Conservation (phyloP, 768 basidiomycete genomes). For the Rickenella mellea region DNA sequence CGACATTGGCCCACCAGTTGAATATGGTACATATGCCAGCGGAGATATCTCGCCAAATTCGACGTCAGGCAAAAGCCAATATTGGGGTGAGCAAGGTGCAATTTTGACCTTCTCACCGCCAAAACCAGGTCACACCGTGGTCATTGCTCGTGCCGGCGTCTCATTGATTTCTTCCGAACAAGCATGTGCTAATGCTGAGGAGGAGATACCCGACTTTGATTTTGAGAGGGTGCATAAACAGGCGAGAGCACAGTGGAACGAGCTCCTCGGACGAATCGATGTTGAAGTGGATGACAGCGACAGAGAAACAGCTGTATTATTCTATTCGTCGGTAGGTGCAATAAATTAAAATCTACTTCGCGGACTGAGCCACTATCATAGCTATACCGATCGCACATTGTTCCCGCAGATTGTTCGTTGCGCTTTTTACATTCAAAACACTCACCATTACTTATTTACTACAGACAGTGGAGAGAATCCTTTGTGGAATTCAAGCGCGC, state of each 20-base stretch:
- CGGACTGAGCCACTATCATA: neutral
- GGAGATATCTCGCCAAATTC: neutral
- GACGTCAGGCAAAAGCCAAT: neutral
- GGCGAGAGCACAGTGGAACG: conserved; percentile 4
- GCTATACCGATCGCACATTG: conserved; percentile 7
- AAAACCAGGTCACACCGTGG: neutral
- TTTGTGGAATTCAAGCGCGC: conserved; percentile 1
- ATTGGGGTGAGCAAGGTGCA: neutral
- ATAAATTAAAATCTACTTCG: neutral
- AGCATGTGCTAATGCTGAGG: conserved; percentile 7
- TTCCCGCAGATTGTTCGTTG: conserved; percentile 3
- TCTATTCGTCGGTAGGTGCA: conserved; percentile 6
- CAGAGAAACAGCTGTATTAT: conserved; percentile 4
- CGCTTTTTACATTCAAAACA: neutral
- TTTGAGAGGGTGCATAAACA: conserved; percentile 3
- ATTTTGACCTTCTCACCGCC: neutral
- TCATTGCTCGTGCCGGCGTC: conserved; percentile 5
- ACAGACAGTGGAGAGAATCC: conserved; percentile 3
- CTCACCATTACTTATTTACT: neutral
- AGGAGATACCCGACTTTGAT: conserved; percentile 2
- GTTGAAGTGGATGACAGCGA: conserved; percentile 1
- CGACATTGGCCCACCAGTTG: neutral
- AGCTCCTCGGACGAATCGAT: conserved; percentile 4
- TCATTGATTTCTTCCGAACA: conserved; percentile 6
- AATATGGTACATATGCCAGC: conserved; percentile 3